Percentiles rank a stretch among this genome's conserved stretches.
Evolutionary conservation across 2,329 filamentous ascomycete species (phyloP).

Genomic region (Penicillium sp.): DNA sequence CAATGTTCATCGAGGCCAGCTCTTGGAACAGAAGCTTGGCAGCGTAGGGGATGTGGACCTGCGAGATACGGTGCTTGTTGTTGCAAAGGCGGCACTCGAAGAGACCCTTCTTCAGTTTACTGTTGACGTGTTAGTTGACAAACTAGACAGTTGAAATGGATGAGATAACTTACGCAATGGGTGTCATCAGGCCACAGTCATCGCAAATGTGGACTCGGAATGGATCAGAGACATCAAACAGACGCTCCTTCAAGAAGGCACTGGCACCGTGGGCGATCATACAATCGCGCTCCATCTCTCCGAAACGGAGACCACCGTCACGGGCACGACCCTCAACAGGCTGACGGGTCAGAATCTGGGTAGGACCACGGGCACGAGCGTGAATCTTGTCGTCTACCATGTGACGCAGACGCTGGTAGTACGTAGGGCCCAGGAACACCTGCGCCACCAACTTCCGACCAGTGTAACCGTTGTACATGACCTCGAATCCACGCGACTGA

Average conservation of each 20-base stretch:
- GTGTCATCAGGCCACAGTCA: slow-evolving; percentile 98
- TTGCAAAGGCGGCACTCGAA: slow-evolving; percentile 98
- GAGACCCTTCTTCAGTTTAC: slow-evolving; percentile 89
- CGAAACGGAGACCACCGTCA: slow-evolving; percentile 97
- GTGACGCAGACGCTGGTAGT: slow-evolving; percentile 96
- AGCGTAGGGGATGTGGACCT: slow-evolving; percentile 96
- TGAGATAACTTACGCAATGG: slow-evolving; percentile 83
- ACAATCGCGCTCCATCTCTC: slow-evolving; percentile 99
- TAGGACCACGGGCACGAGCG: slow-evolving; percentile 92
- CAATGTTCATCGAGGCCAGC: slow-evolving; percentile 97
- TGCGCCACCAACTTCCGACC: slow-evolving; percentile 90
- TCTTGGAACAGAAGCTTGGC: slow-evolving; percentile 99
- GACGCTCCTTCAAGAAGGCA: slow-evolving; percentile 92
- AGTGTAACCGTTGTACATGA: slow-evolving; percentile 99
- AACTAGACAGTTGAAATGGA: slow-evolving; percentile 1
- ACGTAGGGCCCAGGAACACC: slow-evolving; percentile 95
- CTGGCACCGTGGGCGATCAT: slow-evolving; percentile 99
- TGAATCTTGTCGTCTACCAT: slow-evolving; percentile 99
- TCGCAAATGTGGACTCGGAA: slow-evolving; percentile 98
- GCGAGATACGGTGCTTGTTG: slow-evolving; percentile 98
- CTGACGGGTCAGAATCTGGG: slow-evolving; percentile 95
- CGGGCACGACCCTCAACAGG: slow-evolving; percentile 97
- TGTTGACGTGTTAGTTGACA: slow-evolving; percentile 37
- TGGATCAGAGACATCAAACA: slow-evolving; percentile 96
- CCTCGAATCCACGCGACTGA: slow-evolving; percentile 94